A percentile compares a stretch with the other conserved stretches of the same genome.
Evolutionary conservation across 768 basidiomycete genomes (phyloP).

Genomic region (Xerocomus spinulosus): DNA sequence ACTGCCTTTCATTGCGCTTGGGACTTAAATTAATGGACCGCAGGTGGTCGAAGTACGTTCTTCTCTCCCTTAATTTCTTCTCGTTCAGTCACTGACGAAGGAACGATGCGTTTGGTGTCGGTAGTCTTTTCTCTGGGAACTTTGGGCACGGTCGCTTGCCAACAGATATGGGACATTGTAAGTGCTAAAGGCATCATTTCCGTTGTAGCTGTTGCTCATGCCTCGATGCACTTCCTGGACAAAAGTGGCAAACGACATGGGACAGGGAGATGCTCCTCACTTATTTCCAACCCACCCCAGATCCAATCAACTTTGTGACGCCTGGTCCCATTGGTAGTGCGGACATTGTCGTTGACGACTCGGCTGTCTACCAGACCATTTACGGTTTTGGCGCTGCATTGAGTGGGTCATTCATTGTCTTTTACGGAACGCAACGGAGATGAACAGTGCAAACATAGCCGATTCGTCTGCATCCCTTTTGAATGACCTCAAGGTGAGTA

Average conservation of each 20-base stretch:
- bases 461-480: constrained; percentile 65
- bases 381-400: constrained; percentile 64
- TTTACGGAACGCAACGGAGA: background rate
- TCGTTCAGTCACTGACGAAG: background rate
- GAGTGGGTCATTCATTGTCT: constrained; percentile 38
- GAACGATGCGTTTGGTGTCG: constrained; percentile 17
- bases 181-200: constrained; percentile 11
- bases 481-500: constrained; percentile 57
- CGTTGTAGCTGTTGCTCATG: background rate
- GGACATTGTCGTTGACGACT: constrained; percentile 59
- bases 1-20: constrained; percentile 1
- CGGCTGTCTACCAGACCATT: constrained; percentile 53
- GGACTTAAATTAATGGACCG: constrained; percentile 15
- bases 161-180: constrained; percentile 54
- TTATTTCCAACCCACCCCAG: constrained; percentile 27
- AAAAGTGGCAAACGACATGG: constrained; percentile 54
- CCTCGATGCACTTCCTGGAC: background rate
- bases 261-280: constrained; percentile 28
- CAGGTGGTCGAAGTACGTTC: background rate
- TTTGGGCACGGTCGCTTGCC: constrained; percentile 32
- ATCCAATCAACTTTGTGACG: constrained; percentile 29
- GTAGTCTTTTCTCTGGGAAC: constrained; percentile 14
- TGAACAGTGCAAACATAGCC: constrained; percentile 36
- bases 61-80: constrained; percentile 3
- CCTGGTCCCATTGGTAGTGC: constrained; percentile 55